Percentiles rank a stretch among this genome's conserved stretches.
These are phyloP conservation scores for Gossypium ekmanianum DNA, from an alignment of 345 rosid genomes.

Conservation along the genomic window DNA sequence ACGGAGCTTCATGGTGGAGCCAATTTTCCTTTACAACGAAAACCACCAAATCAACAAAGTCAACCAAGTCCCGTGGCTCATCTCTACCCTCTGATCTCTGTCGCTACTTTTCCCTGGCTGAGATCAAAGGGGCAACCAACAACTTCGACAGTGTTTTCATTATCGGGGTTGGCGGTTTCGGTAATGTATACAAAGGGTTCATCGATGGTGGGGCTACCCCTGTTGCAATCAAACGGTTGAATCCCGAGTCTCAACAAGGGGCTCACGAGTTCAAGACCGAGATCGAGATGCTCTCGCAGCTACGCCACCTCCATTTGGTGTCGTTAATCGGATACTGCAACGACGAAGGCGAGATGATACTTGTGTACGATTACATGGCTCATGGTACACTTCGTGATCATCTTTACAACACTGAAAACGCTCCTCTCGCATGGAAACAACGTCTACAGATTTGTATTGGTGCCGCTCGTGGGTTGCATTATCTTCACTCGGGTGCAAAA, in stretches of 20 bases:
- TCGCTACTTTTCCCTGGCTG: slow-evolving; percentile 38
- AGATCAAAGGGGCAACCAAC: slow-evolving; percentile 47
- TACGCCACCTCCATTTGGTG: slow-evolving; percentile 49
- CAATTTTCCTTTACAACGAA: not conserved
- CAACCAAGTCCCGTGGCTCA: slow-evolving; percentile 27
- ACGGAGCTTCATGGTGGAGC: slow-evolving; percentile 9
- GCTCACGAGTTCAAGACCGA: slow-evolving; percentile 49
- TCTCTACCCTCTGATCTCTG: slow-evolving; percentile 27
- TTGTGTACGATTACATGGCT: slow-evolving; percentile 36
- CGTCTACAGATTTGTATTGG: slow-evolving; percentile 30
- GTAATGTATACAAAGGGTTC: slow-evolving; percentile 45
- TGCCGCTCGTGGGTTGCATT: slow-evolving; percentile 30
- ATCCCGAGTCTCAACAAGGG: slow-evolving; percentile 50
- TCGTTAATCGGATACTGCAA: slow-evolving; percentile 52
- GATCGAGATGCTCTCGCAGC: slow-evolving; percentile 49
- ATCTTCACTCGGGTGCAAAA: slow-evolving; percentile 29
- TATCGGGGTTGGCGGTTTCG: slow-evolving; percentile 48
- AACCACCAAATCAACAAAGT: slow-evolving; percentile 27
- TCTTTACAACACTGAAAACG: slow-evolving; percentile 27
- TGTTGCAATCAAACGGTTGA: slow-evolving; percentile 50
- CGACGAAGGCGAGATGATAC: slow-evolving; percentile 49
- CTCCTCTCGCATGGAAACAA: slow-evolving; percentile 31
- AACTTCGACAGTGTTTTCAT: slow-evolving; percentile 39
- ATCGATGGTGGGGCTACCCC: slow-evolving; percentile 35
- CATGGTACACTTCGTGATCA: slow-evolving; percentile 29